Percentiles rank a stretch among this genome's conserved stretches.
Conservation (phyloP, 169 alveolate species). For the Cryptosporidium xiaoi region DNA sequence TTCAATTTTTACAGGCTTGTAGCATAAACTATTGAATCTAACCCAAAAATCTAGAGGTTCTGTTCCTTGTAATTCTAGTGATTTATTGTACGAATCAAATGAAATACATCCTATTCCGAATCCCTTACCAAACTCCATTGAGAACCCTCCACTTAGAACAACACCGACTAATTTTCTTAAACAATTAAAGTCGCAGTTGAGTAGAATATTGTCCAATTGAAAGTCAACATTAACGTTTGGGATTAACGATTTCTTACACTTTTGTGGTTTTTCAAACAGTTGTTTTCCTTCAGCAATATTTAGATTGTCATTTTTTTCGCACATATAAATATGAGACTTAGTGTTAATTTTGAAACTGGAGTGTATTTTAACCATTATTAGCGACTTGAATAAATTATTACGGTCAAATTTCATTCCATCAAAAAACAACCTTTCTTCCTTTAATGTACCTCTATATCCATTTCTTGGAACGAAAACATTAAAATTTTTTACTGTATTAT, state of each 20-base stretch:
- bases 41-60: conserved; percentile 48
- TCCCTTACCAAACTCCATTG: conserved; percentile 38
- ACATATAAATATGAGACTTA: conserved; percentile 49
- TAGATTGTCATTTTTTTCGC: conserved; percentile 9
- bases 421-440: neutral
- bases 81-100: conserved; percentile 6
- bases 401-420: neutral
- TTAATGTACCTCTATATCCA: conserved; percentile 55
- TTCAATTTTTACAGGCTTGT: conserved; percentile 52
- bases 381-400: neutral
- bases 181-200: neutral
- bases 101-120: conserved; percentile 69
- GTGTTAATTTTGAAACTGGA: conserved; percentile 6
- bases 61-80: conserved; percentile 3
- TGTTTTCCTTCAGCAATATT: neutral
- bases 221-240: neutral
- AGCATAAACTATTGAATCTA: conserved; percentile 20
- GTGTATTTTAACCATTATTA: conserved; percentile 28
- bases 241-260: neutral
- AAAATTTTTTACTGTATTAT: conserved; percentile 8
- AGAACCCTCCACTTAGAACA: conserved; percentile 60
- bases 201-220: neutral
- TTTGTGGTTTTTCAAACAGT: conserved; percentile 26
- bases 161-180: conserved; percentile 57
- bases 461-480: conserved; percentile 23